These are phyloP conservation scores for Bipolaris oryzae DNA, from an alignment of 2,329 filamentous ascomycete genomes.

Conservation along the genomic window DNA sequence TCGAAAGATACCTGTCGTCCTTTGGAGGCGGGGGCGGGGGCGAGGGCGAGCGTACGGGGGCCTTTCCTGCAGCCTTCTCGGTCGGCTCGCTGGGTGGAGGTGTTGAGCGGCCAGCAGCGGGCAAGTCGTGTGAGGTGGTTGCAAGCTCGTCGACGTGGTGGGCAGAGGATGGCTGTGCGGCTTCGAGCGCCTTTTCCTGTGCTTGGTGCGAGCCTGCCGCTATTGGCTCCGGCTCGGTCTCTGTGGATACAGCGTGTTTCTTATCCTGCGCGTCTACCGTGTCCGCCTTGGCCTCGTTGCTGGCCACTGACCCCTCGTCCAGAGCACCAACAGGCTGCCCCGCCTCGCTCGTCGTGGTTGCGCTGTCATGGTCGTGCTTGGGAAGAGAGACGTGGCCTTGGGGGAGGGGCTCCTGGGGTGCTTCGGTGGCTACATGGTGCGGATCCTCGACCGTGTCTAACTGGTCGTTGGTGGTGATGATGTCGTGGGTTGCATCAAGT, in stretches of 20 bases:
- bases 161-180: constrained; percentile 9
- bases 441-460: constrained; percentile 22
- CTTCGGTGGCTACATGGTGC: constrained; percentile 8
- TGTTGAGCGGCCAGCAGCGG: constrained; percentile 17
- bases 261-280: neutral
- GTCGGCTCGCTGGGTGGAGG: constrained; percentile 28
- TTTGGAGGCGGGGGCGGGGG: constrained; percentile 59
- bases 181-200: neutral
- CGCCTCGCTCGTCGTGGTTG: constrained; percentile 21
- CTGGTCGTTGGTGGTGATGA: constrained; percentile 24
- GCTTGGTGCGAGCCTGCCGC: neutral
- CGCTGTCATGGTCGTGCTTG: neutral
- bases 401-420: neutral
- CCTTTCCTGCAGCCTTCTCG: constrained; percentile 37
- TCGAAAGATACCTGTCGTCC: constrained; percentile 58
- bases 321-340: constrained; percentile 27
- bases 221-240: neutral
- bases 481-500: constrained; percentile 35
- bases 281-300: constrained; percentile 7
- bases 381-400: constrained; percentile 2
- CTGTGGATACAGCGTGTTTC: neutral
- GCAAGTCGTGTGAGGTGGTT: constrained; percentile 23
- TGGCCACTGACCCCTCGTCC: constrained; percentile 13
- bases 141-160: constrained; percentile 27
- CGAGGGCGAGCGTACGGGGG: constrained; percentile 40